These are phyloP conservation scores for Globomyces pollinis-pini DNA, from an alignment of 192 early-diverging fungal genomes.

Conservation along the genomic window DNA sequence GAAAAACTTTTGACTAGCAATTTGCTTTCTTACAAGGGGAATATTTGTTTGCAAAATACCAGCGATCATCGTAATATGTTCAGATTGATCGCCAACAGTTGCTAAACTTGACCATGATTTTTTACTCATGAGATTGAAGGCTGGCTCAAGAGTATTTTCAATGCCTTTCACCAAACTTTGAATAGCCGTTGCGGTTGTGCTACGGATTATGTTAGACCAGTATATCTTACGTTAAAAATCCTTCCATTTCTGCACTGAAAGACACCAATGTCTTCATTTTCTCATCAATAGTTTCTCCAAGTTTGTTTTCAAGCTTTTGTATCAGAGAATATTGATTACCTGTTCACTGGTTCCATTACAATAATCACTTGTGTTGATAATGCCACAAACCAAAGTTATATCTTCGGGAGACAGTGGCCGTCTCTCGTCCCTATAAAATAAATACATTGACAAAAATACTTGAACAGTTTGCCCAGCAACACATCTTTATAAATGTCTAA, in stretches of 20 bases:
- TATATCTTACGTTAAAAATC: not conserved
- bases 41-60: slow-evolving; percentile 48
- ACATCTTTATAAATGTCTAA: slow-evolving; percentile 73
- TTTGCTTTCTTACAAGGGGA: slow-evolving; percentile 45
- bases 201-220: not conserved
- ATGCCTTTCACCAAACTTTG: slow-evolving; percentile 59
- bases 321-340: slow-evolving; percentile 29
- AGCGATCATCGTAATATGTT: slow-evolving; percentile 68
- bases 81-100: slow-evolving; percentile 89
- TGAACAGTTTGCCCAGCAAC: slow-evolving; percentile 63
- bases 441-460: too few species aligned
- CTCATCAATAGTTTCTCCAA: too few species aligned
- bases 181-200: slow-evolving; percentile 52
- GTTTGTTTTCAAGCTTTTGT: too few species aligned
- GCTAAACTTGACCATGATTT: slow-evolving; percentile 74
- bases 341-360: slow-evolving; percentile 74
- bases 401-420: slow-evolving; percentile 57
- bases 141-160: slow-evolving; percentile 60
- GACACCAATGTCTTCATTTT: slow-evolving; percentile 70
- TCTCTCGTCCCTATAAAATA: slow-evolving; percentile 62
- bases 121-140: slow-evolving; percentile 64
- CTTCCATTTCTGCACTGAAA: slow-evolving; percentile 67
- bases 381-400: slow-evolving; percentile 62
- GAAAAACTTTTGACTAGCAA: slow-evolving; percentile 70
- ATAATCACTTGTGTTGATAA: slow-evolving; percentile 94